Evolutionary conservation across 108 stramenopile genomes (phyloP).

Genomic region (Pseudonitzschia multiseries): DNA sequence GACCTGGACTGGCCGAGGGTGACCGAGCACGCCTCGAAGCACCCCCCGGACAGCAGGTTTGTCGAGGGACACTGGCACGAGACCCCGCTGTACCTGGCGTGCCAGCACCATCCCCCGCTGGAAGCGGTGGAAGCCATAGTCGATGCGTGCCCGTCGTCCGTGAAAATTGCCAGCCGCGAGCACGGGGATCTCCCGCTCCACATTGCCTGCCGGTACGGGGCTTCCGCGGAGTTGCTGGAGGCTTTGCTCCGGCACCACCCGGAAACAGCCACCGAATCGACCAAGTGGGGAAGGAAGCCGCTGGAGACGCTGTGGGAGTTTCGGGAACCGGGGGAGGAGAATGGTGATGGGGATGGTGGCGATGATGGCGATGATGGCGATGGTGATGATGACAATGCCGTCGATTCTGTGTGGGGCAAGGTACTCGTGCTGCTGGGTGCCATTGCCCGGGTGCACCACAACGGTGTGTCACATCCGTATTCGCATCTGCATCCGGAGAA

Average conservation of each 20-base stretch:
- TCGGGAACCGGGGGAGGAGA: background rate
- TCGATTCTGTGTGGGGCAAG: conserved; percentile 27
- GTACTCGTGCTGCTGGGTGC: conserved; percentile 29
- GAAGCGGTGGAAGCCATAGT: conserved; percentile 28
- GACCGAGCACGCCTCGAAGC: conserved; percentile 2
- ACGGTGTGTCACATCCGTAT: background rate
- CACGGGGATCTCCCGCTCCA: conserved; percentile 40
- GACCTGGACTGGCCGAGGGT: conserved; percentile 27
- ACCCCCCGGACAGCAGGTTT: conserved; percentile 31
- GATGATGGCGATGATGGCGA: background rate
- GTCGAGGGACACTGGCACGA: conserved; percentile 35
- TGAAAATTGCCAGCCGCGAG: background rate
- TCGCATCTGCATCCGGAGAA: background rate
- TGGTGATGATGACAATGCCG: background rate
- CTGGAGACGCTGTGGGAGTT: conserved; percentile 29
- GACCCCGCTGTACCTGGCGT: conserved; percentile 36
- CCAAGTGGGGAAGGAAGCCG: conserved; percentile 24
- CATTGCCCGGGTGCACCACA: conserved; percentile 19
- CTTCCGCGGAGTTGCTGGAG: conserved; percentile 8
- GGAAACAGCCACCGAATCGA: conserved; percentile 22
- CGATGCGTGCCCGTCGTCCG: conserved; percentile 25
- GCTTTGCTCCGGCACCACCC: conserved; percentile 23
- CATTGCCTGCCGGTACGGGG: conserved; percentile 36
- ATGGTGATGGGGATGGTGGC: background rate
- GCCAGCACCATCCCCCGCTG: conserved; percentile 31